Conservation (phyloP, 2,329 filamentous ascomycete species). For the Ophiostoma novo-ulmi region DNA sequence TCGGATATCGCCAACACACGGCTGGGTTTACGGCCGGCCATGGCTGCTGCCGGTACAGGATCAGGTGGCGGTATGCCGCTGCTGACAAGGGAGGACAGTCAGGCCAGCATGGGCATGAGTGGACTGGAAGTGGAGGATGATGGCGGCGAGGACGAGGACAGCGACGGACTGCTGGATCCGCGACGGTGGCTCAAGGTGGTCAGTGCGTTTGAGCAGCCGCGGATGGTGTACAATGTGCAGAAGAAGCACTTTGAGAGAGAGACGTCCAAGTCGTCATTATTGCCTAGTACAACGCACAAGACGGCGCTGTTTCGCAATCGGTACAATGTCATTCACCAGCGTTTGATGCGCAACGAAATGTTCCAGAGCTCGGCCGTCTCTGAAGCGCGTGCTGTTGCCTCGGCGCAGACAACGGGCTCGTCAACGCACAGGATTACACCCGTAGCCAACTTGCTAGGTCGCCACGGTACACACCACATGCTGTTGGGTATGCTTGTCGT, state of each 20-base stretch:
- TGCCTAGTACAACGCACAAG: constrained; percentile 76
- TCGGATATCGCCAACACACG: constrained; percentile 50
- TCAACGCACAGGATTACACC: constrained; percentile 78
- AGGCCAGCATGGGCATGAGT: constrained; percentile 60
- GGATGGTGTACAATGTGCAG: constrained; percentile 65
- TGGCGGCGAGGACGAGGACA: constrained; percentile 60
- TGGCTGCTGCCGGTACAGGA: constrained; percentile 25
- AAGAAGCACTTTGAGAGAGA: constrained; percentile 91
- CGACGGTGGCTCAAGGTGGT: constrained; percentile 80
- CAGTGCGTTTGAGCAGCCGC: constrained; percentile 78
- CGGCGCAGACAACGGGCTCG: constrained; percentile 42
- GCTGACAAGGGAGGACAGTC: constrained; percentile 55
- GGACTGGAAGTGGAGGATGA: constrained; percentile 49
- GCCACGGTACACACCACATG: constrained; percentile 78
- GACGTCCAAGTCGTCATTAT: constrained; percentile 59
- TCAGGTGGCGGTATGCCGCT: constrained; percentile 29
- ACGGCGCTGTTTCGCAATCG: constrained; percentile 82
- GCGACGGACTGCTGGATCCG: constrained; percentile 60
- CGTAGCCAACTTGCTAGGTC: constrained; percentile 68
- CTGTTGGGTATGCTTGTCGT: constrained; percentile 77
- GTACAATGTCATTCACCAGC: constrained; percentile 88
- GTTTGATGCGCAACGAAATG: constrained; percentile 83
- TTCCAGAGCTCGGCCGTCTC: constrained; percentile 80
- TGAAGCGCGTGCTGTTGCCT: constrained; percentile 47
- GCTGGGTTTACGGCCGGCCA: constrained; percentile 47